These are phyloP conservation scores for Pseudognaphalium luteoalbum DNA, from an alignment of 129 eudicot genomes.

Conservation along the genomic window DNA sequence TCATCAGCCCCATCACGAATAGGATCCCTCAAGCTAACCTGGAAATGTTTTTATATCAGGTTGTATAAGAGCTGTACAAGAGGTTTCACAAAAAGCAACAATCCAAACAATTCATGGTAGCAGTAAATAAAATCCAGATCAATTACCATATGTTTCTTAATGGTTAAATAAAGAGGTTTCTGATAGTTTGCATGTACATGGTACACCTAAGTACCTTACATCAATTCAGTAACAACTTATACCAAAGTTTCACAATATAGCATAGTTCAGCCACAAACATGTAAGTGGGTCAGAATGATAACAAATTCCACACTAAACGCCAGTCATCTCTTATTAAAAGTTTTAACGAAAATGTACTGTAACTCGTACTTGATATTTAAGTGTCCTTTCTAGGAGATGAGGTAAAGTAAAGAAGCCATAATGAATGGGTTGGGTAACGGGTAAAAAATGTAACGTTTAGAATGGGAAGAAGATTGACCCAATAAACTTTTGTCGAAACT, in stretches of 20 bases:
- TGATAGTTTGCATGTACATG: background rate
- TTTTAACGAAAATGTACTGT: background rate
- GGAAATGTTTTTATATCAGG: slow-evolving; percentile 16
- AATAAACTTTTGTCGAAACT: background rate
- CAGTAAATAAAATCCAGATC: background rate
- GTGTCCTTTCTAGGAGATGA: background rate
- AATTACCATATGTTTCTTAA: background rate
- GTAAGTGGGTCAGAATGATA: background rate
- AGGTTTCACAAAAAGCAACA: background rate
- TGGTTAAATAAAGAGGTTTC: background rate
- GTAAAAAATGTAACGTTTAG: background rate
- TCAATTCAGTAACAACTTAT: too few relatives aligned
- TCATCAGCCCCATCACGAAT: slow-evolving; percentile 87
- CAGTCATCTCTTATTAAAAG: background rate
- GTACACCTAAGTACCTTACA: too few relatives aligned
- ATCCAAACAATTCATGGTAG: background rate
- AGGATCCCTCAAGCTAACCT: slow-evolving; percentile 99
- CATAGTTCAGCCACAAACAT: background rate
- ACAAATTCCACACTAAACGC: background rate
- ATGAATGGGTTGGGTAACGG: background rate
- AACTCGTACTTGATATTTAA: background rate
- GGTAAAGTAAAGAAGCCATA: background rate
- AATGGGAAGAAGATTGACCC: background rate
- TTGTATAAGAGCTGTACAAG: background rate
- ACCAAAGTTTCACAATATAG: background rate